Conservation (phyloP, 2,329 filamentous ascomycete species). For the Xylariaceae sp. region DNA sequence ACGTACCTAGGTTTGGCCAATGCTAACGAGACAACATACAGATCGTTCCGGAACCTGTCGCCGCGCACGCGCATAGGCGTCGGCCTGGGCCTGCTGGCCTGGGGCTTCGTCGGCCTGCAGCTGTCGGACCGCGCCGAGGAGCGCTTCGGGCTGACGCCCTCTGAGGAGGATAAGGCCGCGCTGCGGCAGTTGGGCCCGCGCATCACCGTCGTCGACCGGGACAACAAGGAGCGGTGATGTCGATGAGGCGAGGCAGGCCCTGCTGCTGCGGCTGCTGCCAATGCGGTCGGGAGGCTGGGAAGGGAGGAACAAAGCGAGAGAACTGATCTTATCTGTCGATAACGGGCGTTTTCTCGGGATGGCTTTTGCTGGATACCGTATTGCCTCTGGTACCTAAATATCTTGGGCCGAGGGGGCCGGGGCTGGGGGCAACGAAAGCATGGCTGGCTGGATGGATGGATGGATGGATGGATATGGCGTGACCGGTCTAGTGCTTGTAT, state of each 20-base stretch:
- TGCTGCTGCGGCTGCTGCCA: too few relatives aligned
- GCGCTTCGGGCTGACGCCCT: conserved; percentile 71
- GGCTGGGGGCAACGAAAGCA: background rate
- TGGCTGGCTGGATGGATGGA: background rate
- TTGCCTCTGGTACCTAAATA: too few relatives aligned
- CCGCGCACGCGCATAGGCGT: conserved; percentile 71
- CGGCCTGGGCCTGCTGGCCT: conserved; percentile 74
- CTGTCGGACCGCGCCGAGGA: conserved; percentile 73
- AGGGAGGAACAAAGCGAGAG: too few relatives aligned
- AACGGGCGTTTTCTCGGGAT: too few relatives aligned
- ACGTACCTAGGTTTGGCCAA: too few relatives aligned
- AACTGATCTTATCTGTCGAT: too few relatives aligned
- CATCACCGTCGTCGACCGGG: conserved; percentile 61
- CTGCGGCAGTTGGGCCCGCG: conserved; percentile 64
- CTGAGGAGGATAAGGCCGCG: conserved; percentile 71
- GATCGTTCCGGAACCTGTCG: conserved; percentile 71
- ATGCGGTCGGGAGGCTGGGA: too few relatives aligned
- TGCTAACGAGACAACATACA: conserved; percentile 33
- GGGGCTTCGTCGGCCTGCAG: conserved; percentile 74
- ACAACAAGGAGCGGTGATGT: conserved; percentile 15
- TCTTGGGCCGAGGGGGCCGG: too few relatives aligned
- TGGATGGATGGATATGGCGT: background rate
- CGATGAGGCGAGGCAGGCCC: background rate
- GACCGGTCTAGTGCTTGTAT: too few relatives aligned
- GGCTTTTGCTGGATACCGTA: too few relatives aligned